phyloP scores from a whole-genome alignment of 2,329 filamentous ascomycete genomes.

The Pseudocercospora vitis region DNA sequence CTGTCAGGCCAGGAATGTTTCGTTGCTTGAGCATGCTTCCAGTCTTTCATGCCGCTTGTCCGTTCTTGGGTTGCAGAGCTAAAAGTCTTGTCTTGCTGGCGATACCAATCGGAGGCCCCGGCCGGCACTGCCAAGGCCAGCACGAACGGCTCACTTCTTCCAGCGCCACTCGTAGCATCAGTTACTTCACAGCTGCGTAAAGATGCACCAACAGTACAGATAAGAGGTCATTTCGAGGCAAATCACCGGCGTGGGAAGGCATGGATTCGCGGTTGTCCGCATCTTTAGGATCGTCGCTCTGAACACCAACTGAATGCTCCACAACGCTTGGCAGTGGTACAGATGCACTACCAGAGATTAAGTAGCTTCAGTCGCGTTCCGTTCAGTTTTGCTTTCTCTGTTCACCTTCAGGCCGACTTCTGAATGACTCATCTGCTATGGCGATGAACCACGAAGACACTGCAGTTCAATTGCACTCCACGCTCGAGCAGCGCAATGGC shows the following conservation, averaged over 20 bases:
- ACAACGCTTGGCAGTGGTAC: slow-evolving; percentile 1
- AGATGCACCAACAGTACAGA: neutral
- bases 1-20: neutral
- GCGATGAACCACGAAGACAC: slow-evolving; percentile 33
- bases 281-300: neutral
- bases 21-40: slow-evolving; percentile 6
- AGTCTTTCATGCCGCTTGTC: neutral
- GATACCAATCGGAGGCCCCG: neutral
- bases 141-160: neutral
- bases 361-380: neutral
- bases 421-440: slow-evolving; percentile 23
- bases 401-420: too few species aligned
- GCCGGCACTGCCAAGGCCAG: neutral
- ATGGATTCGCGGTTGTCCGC: neutral
- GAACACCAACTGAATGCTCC: neutral
- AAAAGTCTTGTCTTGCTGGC: neutral
- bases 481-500: slow-evolving; percentile 26
- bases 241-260: neutral
- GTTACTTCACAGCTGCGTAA: neutral
- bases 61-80: neutral
- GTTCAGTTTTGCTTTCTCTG: slow-evolving; percentile 1
- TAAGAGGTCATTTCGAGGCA: neutral
- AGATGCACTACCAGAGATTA: neutral
- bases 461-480: slow-evolving; percentile 33
- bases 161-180: neutral